A percentile compares a stretch with the other conserved stretches of the same genome.
These are phyloP conservation scores for Pleurotus eryngii DNA, from an alignment of 768 basidiomycete species.

Conservation along the genomic window DNA sequence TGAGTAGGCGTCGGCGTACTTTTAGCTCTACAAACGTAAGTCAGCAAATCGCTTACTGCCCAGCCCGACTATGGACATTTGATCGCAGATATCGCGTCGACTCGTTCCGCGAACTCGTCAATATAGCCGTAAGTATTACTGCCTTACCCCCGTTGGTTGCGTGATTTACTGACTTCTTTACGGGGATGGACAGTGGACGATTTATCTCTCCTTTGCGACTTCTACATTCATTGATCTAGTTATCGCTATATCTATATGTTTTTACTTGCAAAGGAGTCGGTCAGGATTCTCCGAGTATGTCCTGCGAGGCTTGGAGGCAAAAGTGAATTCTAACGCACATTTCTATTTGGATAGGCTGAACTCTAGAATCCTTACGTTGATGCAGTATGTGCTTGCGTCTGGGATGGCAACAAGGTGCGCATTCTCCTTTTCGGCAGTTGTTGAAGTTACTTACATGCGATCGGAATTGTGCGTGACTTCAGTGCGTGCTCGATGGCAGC, in stretches of 20 bases:
- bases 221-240: conserved; percentile 20
- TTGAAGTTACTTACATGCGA: no score
- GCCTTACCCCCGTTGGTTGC: neutral
- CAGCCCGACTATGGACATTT: no score
- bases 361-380: conserved; percentile 9
- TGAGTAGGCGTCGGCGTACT: neutral
- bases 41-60: neutral
- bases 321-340: no score
- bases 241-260: conserved; percentile 22
- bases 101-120: neutral
- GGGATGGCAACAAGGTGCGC: conserved; percentile 14
- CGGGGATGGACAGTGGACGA: conserved; percentile 19
- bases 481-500: conserved; percentile 14
- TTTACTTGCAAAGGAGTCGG: conserved; percentile 19
- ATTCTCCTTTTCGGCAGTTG: no score
- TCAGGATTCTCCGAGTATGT: conserved; percentile 12
- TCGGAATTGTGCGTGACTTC: neutral
- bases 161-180: neutral
- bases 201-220: conserved; percentile 20
- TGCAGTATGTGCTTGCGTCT: conserved; percentile 11
- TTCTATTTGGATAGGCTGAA: neutral
- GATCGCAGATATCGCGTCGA: neutral
- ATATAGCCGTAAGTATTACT: neutral
- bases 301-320: no score
- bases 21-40: neutral